These are phyloP conservation scores for Fusarium bulbicola DNA, from an alignment of 2,329 filamentous ascomycete genomes.

Conservation along the genomic window DNA sequence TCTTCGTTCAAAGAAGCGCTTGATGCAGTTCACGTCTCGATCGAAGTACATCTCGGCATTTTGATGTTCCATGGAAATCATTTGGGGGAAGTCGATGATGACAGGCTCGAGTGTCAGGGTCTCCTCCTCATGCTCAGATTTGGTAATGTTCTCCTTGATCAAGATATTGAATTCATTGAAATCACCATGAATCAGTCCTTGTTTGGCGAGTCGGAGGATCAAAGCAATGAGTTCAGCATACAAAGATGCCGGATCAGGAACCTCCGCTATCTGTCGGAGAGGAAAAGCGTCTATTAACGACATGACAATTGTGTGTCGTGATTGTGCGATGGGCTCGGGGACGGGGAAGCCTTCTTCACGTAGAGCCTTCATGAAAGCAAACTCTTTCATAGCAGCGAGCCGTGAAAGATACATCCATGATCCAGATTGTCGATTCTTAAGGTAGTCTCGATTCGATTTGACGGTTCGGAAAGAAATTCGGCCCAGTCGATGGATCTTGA, in stretches of 20 bases:
- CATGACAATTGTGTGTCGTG: slow-evolving; percentile 97
- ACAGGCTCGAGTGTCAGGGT: slow-evolving; percentile 73
- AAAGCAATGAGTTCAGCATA: slow-evolving; percentile 92
- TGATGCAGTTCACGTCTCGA: slow-evolving; percentile 93
- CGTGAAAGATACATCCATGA: slow-evolving; percentile 99
- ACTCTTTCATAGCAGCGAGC: slow-evolving; percentile 93
- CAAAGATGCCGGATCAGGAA: slow-evolving; percentile 84
- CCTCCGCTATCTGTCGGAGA: slow-evolving; percentile 83
- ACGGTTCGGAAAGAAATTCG: slow-evolving; percentile 97
- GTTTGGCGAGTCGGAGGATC: slow-evolving; percentile 82
- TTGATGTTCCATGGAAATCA: slow-evolving; percentile 92
- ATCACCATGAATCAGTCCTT: slow-evolving; percentile 95
- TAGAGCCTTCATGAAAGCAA: slow-evolving; percentile 90
- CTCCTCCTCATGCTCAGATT: slow-evolving; percentile 53
- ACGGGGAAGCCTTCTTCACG: slow-evolving; percentile 87
- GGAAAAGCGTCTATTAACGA: slow-evolving; percentile 91
- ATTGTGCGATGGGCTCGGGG: slow-evolving; percentile 87
- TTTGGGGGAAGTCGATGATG: slow-evolving; percentile 97
- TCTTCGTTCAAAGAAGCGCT: slow-evolving; percentile 88
- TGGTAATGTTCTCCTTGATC: slow-evolving; percentile 75
- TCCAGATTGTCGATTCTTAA: slow-evolving; percentile 79
- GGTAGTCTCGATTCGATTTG: slow-evolving; percentile 94
- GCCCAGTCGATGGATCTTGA: slow-evolving; percentile 96
- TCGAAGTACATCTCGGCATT: slow-evolving; percentile 99
- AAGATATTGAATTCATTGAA: slow-evolving; percentile 99